Base-by-base conservation (phyloP, 2,329 filamentous ascomycete genomes). In the Pyrenophora graminea region DNA sequence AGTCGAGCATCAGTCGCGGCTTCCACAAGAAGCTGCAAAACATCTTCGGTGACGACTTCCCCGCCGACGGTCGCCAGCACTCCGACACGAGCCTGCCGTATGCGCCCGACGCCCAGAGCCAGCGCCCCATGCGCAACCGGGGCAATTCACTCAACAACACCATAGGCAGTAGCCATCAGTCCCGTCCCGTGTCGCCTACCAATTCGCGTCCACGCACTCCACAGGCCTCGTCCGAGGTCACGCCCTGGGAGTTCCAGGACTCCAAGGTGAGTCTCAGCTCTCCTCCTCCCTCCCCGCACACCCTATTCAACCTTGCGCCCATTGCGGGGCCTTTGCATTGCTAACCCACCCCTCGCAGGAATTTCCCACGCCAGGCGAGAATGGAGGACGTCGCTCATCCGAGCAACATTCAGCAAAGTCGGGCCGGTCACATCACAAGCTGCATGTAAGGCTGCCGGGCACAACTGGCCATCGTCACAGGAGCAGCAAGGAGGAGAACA, bases 181-280 rank as follows among this genome's bases (percentile, higher is more conserved):
- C 79, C 48, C 71, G 76, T 46, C 74, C 92, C 57, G 82, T 81
- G 39, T 95, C 92, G 45, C 91, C 91, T 34, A 82, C 84, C 45
- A 85, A 84, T 27, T 91, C 89, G 23, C 82, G 90, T 61, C 90
- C 92, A 40, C 83, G 88, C 63, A 96, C 90, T n/a, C 91, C 92
- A 10, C 81, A 91, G 44, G 90, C 90, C 36, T 90, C 90, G 10
- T 94, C 90, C 67, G 93, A 97, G 74, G 91, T 99, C 51, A 94
- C 96, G 33, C 94, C 94, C n/a, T 99, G 96, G 82, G 82, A 96
- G 56, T 97, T 94, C 70, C 94, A 97, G 74, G 90, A 94, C 70
- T 83, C 83, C 60, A 84, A 90, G 77, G 87, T 90, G 73, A 79
- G 85, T 65, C 40, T 45, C 36, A 37, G 23, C n/a, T 48, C 34